Percentiles rank a stretch among this genome's conserved stretches.
These are phyloP conservation scores for Auxenochlorella protothecoides DNA, from an alignment of 139 green algal species.

Conservation along the genomic window DNA sequence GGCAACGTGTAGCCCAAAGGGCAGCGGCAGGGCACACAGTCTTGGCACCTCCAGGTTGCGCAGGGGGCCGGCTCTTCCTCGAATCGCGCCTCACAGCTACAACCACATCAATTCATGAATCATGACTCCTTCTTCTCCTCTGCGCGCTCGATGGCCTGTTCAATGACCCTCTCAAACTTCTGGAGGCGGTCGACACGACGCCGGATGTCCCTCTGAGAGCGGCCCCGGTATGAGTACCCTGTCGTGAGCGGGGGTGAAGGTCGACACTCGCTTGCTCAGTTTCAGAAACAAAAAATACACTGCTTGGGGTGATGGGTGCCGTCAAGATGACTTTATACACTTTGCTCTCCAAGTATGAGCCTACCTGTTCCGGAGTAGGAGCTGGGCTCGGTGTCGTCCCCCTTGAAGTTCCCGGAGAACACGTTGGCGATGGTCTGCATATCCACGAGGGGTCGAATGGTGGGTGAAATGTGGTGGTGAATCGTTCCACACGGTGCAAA, in stretches of 20 bases:
- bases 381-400: conserved; percentile 15
- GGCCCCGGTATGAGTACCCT: background rate
- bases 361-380: conserved; percentile 5
- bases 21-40: no score
- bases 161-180: no score
- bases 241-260: background rate
- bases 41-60: no score
- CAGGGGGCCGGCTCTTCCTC: no score
- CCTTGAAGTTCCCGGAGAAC: conserved; percentile 20
- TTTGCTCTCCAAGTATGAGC: no score
- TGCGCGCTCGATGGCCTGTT: no score
- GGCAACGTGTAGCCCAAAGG: no score
- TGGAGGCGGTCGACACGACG: background rate
- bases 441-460: background rate
- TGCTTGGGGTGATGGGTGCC: background rate
- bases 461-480: background rate
- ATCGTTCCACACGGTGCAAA: no score
- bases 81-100: no score
- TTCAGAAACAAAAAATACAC: background rate
- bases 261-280: background rate
- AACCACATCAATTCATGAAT: no score
- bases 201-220: background rate
- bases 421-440: conserved; percentile 4
- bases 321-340: no score
- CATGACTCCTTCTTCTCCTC: no score